Conservation (phyloP, 345 rosid species). For the Triadica sebifera region DNA sequence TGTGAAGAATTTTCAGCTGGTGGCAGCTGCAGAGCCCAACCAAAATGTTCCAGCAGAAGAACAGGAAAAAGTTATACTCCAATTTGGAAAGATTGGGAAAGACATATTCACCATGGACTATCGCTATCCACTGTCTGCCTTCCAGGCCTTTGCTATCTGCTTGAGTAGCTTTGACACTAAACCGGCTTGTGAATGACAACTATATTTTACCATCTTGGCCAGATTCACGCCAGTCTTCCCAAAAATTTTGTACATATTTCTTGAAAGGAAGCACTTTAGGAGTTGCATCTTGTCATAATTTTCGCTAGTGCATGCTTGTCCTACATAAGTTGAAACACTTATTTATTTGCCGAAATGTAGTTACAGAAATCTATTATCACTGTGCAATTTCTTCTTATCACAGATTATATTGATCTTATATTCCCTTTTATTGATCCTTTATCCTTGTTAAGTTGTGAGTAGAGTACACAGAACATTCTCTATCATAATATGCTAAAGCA, state of each 20-base stretch:
- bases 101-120: slow-evolving; percentile 96
- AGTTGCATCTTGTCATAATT: slow-evolving; percentile 10
- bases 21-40: slow-evolving; percentile 53
- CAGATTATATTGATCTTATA: slow-evolving; percentile 3
- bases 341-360: slow-evolving; percentile 18
- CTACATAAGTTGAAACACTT: slow-evolving; percentile 21
- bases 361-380: slow-evolving; percentile 1
- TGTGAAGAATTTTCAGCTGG: slow-evolving; percentile 90
- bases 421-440: no score
- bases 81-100: slow-evolving; percentile 92
- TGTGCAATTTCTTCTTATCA: slow-evolving; percentile 16
- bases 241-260: slow-evolving; percentile 40
- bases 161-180: slow-evolving; percentile 95
- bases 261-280: slow-evolving; percentile 23
- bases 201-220: slow-evolving; percentile 15
- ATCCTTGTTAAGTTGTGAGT: not conserved
- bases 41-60: slow-evolving; percentile 59
- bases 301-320: slow-evolving; percentile 16
- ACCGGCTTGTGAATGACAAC: slow-evolving; percentile 74
- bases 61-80: slow-evolving; percentile 73
- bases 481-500: slow-evolving; percentile 14
- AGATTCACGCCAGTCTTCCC: slow-evolving; percentile 20
- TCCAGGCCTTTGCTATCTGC: slow-evolving; percentile 94
- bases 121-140: slow-evolving; percentile 87
- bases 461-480: slow-evolving; percentile 6